These are phyloP conservation scores for Zygotorulaspora sp. DNA, from an alignment of 805 yeast species.

Conservation along the genomic window DNA sequence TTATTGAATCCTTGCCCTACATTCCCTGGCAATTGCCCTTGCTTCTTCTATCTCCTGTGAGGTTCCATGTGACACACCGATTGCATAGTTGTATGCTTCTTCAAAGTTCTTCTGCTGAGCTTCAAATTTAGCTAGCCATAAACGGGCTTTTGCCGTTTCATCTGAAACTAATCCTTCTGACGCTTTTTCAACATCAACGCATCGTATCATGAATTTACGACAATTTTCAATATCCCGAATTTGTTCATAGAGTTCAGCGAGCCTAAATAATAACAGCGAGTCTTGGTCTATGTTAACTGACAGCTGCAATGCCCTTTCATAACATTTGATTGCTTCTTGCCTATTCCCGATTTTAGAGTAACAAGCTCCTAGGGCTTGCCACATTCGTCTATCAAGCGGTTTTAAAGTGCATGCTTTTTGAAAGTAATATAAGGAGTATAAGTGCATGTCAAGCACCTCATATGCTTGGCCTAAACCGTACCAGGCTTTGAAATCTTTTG, in stretches of 20 bases:
- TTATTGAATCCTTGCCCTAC: slow-evolving; percentile 43
- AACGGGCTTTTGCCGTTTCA: slow-evolving; percentile 71
- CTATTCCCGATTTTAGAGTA: slow-evolving; percentile 70
- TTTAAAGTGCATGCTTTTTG: slow-evolving; percentile 85
- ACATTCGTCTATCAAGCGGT: slow-evolving; percentile 88
- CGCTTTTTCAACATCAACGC: slow-evolving; percentile 53
- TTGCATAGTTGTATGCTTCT: slow-evolving; percentile 68
- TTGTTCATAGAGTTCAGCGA: slow-evolving; percentile 64
- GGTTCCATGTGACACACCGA: slow-evolving; percentile 65
- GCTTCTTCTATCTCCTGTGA: slow-evolving; percentile 89
- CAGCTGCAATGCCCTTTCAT: slow-evolving; percentile 65
- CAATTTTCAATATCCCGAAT: slow-evolving; percentile 51
- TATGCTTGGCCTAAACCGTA: slow-evolving; percentile 98
- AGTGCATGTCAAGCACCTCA: slow-evolving; percentile 92
- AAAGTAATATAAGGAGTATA: slow-evolving; percentile 86
- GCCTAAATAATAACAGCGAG: slow-evolving; percentile 48
- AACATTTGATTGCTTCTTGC: slow-evolving; percentile 74
- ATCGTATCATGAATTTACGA: slow-evolving; percentile 53
- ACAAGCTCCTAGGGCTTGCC: slow-evolving; percentile 93
- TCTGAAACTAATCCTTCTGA: slow-evolving; percentile 60
- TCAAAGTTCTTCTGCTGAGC: slow-evolving; percentile 52
- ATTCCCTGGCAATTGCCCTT: slow-evolving; percentile 72
- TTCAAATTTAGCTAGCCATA: slow-evolving; percentile 81
- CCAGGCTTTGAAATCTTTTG: slow-evolving; percentile 94
- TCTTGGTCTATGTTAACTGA: slow-evolving; percentile 51